Evolutionary conservation across 2,329 filamentous ascomycete genomes (phyloP).

Genomic region (Alternaria incomplexa): DNA sequence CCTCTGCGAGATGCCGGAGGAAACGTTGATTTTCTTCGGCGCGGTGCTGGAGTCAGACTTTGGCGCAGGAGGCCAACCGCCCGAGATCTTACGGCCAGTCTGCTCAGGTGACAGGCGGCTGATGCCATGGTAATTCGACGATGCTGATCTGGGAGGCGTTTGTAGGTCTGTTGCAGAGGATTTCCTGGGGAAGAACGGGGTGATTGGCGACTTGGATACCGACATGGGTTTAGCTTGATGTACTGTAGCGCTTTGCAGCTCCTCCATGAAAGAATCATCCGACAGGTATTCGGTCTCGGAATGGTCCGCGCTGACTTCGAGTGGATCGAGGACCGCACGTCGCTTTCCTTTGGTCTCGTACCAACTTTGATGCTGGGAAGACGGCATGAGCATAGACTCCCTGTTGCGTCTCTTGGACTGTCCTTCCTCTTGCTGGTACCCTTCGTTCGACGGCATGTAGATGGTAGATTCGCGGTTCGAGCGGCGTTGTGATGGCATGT

Average conservation of each 20-base stretch:
- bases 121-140: slow-evolving; percentile 41
- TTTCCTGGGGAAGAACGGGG: slow-evolving; percentile 62
- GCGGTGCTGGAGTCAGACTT: slow-evolving; percentile 32
- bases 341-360: slow-evolving; percentile 47
- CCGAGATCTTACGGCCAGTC: slow-evolving; percentile 36
- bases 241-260: slow-evolving; percentile 80
- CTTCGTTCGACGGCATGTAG: slow-evolving; percentile 31
- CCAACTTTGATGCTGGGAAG: slow-evolving; percentile 31
- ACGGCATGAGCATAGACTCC: slow-evolving; percentile 37
- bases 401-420: slow-evolving; percentile 31
- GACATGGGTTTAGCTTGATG: slow-evolving; percentile 82
- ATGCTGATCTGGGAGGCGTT: slow-evolving; percentile 41
- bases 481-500: slow-evolving; percentile 24
- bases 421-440: slow-evolving; percentile 18
- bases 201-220: slow-evolving; percentile 78
- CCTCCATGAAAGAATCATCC: slow-evolving; percentile 85
- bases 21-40: slow-evolving; percentile 80
- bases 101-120: slow-evolving; percentile 38
- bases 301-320: slow-evolving; percentile 47
- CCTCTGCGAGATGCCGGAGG: slow-evolving; percentile 88
- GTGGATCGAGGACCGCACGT: slow-evolving; percentile 48
- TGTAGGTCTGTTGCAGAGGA: slow-evolving; percentile 29
- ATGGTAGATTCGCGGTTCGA: slow-evolving; percentile 44
- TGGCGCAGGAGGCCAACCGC: slow-evolving; percentile 38
- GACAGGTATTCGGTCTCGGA: slow-evolving; percentile 61